A percentile compares a stretch with the other conserved stretches of the same genome.
phyloP scores from a whole-genome alignment of 176 grass and related monocot genomes.

The Cenchrus fungigraminus region DNA sequence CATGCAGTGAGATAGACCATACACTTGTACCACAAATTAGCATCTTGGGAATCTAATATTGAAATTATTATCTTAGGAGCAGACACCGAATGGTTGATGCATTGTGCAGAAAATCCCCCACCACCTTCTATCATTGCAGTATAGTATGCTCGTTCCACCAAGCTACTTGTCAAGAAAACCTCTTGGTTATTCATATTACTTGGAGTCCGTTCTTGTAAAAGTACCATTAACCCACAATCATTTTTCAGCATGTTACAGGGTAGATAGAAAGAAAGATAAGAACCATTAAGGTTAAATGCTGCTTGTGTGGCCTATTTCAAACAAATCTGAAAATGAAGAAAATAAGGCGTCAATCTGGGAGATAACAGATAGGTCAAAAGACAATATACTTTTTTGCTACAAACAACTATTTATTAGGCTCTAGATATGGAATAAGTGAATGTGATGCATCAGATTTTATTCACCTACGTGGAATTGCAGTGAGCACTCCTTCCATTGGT shows the following conservation, averaged over 20 bases:
- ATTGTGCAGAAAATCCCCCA: conserved; percentile 37
- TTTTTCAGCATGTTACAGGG: neutral
- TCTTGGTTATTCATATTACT: conserved; percentile 19
- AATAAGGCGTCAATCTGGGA: conserved; percentile 32
- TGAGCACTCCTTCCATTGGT: conserved; percentile 53
- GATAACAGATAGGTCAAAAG: conserved; percentile 70
- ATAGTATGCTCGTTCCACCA: conserved; percentile 48
- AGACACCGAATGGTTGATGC: conserved; percentile 34
- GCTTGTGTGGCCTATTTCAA: neutral
- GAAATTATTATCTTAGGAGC: conserved; percentile 36
- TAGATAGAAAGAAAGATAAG: conserved; percentile 2
- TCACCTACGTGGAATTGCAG: conserved; percentile 62
- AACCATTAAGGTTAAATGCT: conserved; percentile 35
- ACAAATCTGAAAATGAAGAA: conserved; percentile 18
- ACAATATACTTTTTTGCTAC: conserved; percentile 50
- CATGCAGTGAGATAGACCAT: conserved; percentile 44
- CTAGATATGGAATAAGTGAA: conserved; percentile 78
- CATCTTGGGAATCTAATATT: conserved; percentile 40
- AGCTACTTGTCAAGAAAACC: conserved; percentile 13
- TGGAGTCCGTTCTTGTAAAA: conserved; percentile 10
- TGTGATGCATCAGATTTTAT: conserved; percentile 76
- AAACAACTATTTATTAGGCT: conserved; percentile 59
- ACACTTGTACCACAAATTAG: conserved; percentile 52
- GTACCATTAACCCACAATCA: conserved; percentile 34
- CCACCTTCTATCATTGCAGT: conserved; percentile 40